Evolutionary conservation across 2,329 filamentous ascomycete species (phyloP).

Genomic region (Fusarium anthophilum): DNA sequence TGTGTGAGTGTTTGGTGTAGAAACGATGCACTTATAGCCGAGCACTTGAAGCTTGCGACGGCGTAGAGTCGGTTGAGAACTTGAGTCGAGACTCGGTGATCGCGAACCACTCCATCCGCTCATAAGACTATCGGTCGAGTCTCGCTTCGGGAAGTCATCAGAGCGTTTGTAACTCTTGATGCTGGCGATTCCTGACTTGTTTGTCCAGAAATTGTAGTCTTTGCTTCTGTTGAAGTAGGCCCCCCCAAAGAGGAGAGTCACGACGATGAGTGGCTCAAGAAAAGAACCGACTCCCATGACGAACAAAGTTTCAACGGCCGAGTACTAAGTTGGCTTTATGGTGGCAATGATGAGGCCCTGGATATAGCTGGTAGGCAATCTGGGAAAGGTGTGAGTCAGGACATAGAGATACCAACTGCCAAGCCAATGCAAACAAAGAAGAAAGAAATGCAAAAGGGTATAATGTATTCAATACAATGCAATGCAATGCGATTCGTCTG

Average conservation of each 20-base stretch:
- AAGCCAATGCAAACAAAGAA: not conserved
- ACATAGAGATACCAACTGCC: not conserved
- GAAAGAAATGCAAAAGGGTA: not conserved
- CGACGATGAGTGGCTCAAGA: slow-evolving; percentile 54
- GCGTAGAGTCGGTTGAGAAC: slow-evolving; percentile 44
- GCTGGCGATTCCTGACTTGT: slow-evolving; percentile 32
- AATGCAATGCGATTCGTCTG: not conserved
- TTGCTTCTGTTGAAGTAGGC: slow-evolving; percentile 56
- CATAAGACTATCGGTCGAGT: slow-evolving; percentile 40
- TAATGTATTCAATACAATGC: not conserved
- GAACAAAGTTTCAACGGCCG: not conserved
- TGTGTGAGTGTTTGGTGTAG: slow-evolving; percentile 47
- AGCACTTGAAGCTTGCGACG: slow-evolving; percentile 48
- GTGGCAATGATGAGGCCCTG: not conserved
- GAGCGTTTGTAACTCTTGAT: slow-evolving; percentile 41
- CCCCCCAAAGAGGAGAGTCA: slow-evolving; percentile 56
- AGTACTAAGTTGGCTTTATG: not conserved
- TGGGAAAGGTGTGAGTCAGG: not conserved
- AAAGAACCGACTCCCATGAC: slow-evolving; percentile 53
- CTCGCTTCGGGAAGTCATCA: slow-evolving; percentile 43
- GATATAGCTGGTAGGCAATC: not conserved
- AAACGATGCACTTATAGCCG: slow-evolving; percentile 44
- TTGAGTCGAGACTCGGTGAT: slow-evolving; percentile 41
- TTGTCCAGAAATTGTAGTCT: slow-evolving; percentile 46
- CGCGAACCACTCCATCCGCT: slow-evolving; percentile 40